These are phyloP conservation scores for Candida jianshihensis DNA, from an alignment of 805 yeast species.

Conservation along the genomic window DNA sequence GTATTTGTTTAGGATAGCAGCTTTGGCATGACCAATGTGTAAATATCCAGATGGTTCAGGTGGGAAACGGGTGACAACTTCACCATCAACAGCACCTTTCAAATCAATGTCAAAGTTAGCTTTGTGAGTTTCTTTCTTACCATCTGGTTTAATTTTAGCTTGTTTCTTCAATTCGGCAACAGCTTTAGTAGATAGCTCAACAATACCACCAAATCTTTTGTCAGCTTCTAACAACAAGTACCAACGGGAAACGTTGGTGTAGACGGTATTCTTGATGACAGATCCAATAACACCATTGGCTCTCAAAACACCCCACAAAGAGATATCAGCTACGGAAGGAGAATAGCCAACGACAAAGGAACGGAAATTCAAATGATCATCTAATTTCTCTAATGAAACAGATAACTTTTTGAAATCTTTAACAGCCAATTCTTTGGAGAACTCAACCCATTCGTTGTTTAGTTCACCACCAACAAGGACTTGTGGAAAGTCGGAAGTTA, in stretches of 20 bases:
- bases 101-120: constrained; percentile 94
- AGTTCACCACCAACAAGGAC: constrained; percentile 27
- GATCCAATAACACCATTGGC: constrained; percentile 92
- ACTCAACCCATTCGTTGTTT: constrained; percentile 57
- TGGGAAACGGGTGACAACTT: constrained; percentile 98
- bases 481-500: constrained; percentile 48
- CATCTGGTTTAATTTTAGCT: constrained; percentile 45
- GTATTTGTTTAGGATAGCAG: constrained; percentile 93
- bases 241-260: constrained; percentile 90
- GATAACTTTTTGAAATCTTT: constrained; percentile 87
- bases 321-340: constrained; percentile 73
- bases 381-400: constrained; percentile 70
- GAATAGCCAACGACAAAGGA: constrained; percentile 66
- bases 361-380: constrained; percentile 77
- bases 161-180: constrained; percentile 68
- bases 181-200: constrained; percentile 60
- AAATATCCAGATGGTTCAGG: constrained; percentile 99
- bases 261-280: constrained; percentile 75
- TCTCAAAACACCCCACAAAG: constrained; percentile 90
- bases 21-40: constrained; percentile 99
- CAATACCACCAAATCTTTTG: constrained; percentile 60
- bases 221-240: constrained; percentile 69
- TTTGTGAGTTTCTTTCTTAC: constrained; percentile 77
- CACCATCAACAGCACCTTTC: constrained; percentile 84
- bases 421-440: constrained; percentile 65